A percentile compares a stretch with the other conserved stretches of the same genome.
Evolutionary conservation across 805 yeast species (phyloP).

Genomic region (Kurtzmaniella fragi): DNA sequence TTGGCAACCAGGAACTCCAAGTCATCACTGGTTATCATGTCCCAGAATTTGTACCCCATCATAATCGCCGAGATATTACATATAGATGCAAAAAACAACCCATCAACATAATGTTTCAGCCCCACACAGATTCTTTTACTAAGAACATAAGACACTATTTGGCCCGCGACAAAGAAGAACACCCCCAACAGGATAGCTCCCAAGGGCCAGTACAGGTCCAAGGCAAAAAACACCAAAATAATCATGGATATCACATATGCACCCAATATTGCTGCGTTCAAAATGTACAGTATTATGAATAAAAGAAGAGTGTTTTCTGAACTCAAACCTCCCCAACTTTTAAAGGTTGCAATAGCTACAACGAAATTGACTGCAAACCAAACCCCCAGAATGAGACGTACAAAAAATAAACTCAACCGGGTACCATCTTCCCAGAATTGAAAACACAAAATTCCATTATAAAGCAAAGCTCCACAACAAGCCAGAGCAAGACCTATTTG

Average conservation of each 20-base stretch:
- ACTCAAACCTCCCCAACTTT: conserved; percentile 44
- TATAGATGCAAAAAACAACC: conserved; percentile 76
- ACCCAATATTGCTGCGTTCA: conserved; percentile 63
- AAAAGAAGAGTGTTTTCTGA: conserved; percentile 57
- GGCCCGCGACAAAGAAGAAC: conserved; percentile 77
- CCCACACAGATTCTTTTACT: conserved; percentile 62
- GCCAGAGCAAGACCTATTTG: conserved; percentile 75
- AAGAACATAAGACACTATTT: conserved; percentile 66
- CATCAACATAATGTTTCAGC: conserved; percentile 84
- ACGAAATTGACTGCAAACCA: conserved; percentile 67
- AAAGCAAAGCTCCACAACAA: conserved; percentile 61
- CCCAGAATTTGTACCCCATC: conserved; percentile 98
- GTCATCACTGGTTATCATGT: conserved; percentile 90
- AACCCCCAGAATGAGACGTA: conserved; percentile 46
- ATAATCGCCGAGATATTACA: conserved; percentile 78
- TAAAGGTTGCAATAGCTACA: conserved; percentile 67
- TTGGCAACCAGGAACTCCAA: conserved; percentile 77
- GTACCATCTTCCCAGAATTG: conserved; percentile 97
- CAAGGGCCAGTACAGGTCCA: conserved; percentile 81
- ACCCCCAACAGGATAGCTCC: conserved; percentile 75
- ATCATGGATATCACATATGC: conserved; percentile 65
- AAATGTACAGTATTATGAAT: conserved; percentile 63
- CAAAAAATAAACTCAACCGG: conserved; percentile 48
- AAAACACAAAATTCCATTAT: conserved; percentile 77
- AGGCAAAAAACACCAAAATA: conserved; percentile 58